Evolutionary conservation across 345 rosid species (phyloP), one percentile per base, ranked within the genome.

Genomic region (Nasturtium officinale): DNA sequence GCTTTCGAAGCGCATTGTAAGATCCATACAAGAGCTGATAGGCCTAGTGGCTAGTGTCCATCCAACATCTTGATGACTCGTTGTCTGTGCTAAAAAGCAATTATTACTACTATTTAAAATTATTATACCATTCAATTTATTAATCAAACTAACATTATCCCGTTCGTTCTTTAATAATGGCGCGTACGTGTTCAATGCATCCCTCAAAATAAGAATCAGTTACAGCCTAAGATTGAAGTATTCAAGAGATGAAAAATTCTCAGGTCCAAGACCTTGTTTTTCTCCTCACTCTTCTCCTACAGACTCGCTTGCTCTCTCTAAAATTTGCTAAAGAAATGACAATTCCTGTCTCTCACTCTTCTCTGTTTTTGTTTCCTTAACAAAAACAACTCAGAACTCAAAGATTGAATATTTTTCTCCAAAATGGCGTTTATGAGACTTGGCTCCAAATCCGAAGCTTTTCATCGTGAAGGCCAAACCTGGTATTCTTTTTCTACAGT

Each of bases 361-460:
- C 6, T 52, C 57, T 61, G 13, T 12, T 61, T 66, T 67, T 46
- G 33, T 67, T 45, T 37, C 67, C 35, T 56, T 57, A 47, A 51
- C 3, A 43, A 64, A 33, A 23, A 26, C 63, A 28, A 55, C 54
- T 52, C 61, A 57, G 15, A 11, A 11, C 58, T 64, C 45, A 15
- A 53, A 69, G 48, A 68, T 67, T 68, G 13, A 6, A 16, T n/a
- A 6, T 54, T 52, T 23, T 18, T 28, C 52, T 76, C 42, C 47
- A 63, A 5, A 38, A 89, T 89, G 96, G 87, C 90, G 6, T 83
- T 75, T 81, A 79, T 89, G 87, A 87, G 87, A 83, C 81, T 87
- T 15, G 92, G 96, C 67, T 87, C 92, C 42, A 89, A 89, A 78
- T 69, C 96, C 42, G 92, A 87, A 46, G 82, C 80, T 43, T 89